Conservation (phyloP, 2,329 filamentous ascomycete species). For the Aspergillus fischeri region DNA sequence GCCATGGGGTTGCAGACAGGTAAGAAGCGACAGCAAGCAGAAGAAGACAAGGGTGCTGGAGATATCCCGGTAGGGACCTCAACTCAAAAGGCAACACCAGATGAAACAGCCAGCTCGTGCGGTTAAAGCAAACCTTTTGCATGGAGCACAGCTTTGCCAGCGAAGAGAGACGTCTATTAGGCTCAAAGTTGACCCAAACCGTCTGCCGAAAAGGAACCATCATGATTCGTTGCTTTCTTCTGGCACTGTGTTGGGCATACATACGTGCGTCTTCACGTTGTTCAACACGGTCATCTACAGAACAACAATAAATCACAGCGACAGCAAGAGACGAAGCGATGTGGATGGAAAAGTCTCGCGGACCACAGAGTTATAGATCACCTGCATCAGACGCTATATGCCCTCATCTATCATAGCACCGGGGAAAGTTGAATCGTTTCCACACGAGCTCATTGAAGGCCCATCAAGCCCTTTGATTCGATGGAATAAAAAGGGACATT, state of each 20-base stretch:
- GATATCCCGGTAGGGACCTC: not conserved
- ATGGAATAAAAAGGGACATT: not conserved
- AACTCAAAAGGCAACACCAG: not conserved
- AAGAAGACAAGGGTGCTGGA: constrained; percentile 1
- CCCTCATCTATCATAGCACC: constrained; percentile 10
- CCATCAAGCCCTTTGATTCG: constrained; percentile 11
- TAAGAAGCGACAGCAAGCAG: constrained; percentile 1
- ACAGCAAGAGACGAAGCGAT: constrained; percentile 11
- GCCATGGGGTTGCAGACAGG: constrained; percentile 11
- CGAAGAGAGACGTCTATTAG: constrained; percentile 18
- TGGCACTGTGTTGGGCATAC: constrained; percentile 39
- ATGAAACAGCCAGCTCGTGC: not conserved
- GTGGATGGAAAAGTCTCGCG: constrained; percentile 1
- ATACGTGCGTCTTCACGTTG: constrained; percentile 31
- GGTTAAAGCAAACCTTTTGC: constrained; percentile 14
- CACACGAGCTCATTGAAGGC: constrained; percentile 7
- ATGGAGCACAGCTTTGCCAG: constrained; percentile 22
- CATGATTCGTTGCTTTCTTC: constrained; percentile 33
- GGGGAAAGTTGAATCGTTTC: constrained; percentile 10
- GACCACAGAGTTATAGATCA: constrained; percentile 4
- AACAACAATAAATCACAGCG: constrained; percentile 16
- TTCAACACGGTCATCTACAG: constrained; percentile 8
- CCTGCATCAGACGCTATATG: constrained; percentile 13
- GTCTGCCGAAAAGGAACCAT: constrained; percentile 3
- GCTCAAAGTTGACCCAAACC: constrained; percentile 11